A percentile compares a stretch with the other conserved stretches of the same genome.
Evolutionary conservation across 768 basidiomycete genomes (phyloP).

Genomic region (Fibroporia radiculosa): DNA sequence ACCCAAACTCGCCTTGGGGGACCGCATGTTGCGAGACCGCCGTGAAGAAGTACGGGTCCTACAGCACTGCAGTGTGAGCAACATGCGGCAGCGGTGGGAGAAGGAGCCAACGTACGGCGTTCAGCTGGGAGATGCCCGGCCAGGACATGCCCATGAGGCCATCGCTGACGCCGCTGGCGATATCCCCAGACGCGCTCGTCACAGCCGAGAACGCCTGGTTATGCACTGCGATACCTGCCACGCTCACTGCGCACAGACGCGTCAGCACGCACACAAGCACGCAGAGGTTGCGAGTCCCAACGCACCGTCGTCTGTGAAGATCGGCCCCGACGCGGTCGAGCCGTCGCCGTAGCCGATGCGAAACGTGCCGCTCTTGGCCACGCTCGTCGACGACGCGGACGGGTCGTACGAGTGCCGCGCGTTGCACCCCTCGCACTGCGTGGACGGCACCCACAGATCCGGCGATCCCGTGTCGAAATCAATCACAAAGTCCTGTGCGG

Average conservation of each 20-base stretch:
- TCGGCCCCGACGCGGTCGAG: slow-evolving; percentile 9
- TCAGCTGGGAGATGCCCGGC: slow-evolving; percentile 11
- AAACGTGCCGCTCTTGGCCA: slow-evolving; percentile 13
- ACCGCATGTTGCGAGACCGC: slow-evolving; percentile 30
- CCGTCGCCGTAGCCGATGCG: slow-evolving; percentile 14
- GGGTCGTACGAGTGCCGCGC: slow-evolving; percentile 8
- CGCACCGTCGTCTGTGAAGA: slow-evolving; percentile 12
- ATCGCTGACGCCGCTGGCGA: slow-evolving; percentile 26
- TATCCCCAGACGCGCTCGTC: slow-evolving; percentile 26
- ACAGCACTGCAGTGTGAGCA: background rate
- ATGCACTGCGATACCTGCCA: slow-evolving; percentile 23
- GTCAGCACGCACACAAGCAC: background rate
- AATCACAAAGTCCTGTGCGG: slow-evolving; percentile 26
- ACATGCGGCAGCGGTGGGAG: background rate
- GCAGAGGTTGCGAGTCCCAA: background rate
- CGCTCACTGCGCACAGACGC: slow-evolving; percentile 5
- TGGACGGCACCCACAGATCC: slow-evolving; percentile 21
- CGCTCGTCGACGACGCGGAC: slow-evolving; percentile 7
- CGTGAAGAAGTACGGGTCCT: slow-evolving; percentile 28
- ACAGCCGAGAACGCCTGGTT: slow-evolving; percentile 40
- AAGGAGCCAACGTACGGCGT: slow-evolving; percentile 1
- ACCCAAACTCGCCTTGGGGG: slow-evolving; percentile 34
- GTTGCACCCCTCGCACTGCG: slow-evolving; percentile 12
- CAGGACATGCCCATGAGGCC: slow-evolving; percentile 36
- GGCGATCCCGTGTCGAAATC: slow-evolving; percentile 35